Evolutionary conservation across 768 basidiomycete species (phyloP).

Genomic region (Chalciporus sphaerocephalus): DNA sequence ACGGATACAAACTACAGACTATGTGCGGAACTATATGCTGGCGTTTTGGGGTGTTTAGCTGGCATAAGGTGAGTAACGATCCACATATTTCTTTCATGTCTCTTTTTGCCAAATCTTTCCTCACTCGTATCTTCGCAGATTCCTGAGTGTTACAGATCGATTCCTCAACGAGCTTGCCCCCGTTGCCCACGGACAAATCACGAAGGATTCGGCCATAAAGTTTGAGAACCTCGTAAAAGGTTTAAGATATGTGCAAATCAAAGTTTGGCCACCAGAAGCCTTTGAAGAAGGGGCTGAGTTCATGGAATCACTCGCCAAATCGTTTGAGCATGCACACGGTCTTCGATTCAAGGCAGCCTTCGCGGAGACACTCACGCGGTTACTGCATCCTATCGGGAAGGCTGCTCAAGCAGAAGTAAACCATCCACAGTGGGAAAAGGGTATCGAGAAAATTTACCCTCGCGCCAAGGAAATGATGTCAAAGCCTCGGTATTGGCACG

Average conservation of each 20-base stretch:
- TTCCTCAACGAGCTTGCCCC: constrained; percentile 79
- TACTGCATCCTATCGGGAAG: constrained; percentile 88
- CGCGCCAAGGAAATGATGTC: constrained; percentile 80
- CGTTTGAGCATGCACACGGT: constrained; percentile 82
- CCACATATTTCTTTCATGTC: background rate
- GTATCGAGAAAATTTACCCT: constrained; percentile 78
- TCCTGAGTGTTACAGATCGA: constrained; percentile 88
- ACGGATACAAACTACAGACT: constrained; percentile 72
- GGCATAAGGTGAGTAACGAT: constrained; percentile 60
- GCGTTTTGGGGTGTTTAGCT: constrained; percentile 79
- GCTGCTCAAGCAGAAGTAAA: constrained; percentile 96
- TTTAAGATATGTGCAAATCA: constrained; percentile 76
- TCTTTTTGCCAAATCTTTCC: background rate
- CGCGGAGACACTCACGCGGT: constrained; percentile 70
- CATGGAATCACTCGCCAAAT: constrained; percentile 75
- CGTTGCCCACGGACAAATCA: constrained; percentile 66
- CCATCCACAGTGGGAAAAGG: constrained; percentile 91
- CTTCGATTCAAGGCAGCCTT: constrained; percentile 77
- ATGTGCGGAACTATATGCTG: constrained; percentile 80
- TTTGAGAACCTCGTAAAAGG: constrained; percentile 84
- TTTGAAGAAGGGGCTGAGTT: constrained; percentile 95
- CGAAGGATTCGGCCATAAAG: constrained; percentile 75
- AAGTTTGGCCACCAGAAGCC: constrained; percentile 89
- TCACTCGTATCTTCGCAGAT: constrained; percentile 41
- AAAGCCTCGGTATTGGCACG: constrained; percentile 87